Conservation (phyloP, 345 rosid species). For the Lepidium sativum region DNA sequence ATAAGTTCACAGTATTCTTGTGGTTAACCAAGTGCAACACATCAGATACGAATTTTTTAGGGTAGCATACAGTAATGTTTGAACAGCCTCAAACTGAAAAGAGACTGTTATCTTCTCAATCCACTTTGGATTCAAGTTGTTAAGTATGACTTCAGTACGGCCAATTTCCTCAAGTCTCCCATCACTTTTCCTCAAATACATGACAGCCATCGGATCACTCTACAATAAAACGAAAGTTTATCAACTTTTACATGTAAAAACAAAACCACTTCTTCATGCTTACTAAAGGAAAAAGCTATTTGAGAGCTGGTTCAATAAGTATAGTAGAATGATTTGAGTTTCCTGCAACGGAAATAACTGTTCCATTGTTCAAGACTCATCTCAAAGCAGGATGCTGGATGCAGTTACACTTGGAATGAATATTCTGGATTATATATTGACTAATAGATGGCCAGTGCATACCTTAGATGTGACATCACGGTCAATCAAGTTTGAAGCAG, state of each 20-base stretch:
- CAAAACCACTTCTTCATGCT: background rate
- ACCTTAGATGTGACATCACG: slow-evolving; percentile 81
- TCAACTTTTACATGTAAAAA: background rate
- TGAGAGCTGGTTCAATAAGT: background rate
- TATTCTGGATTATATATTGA: background rate
- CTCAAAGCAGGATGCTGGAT: background rate
- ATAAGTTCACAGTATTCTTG: background rate
- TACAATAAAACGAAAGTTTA: slow-evolving; percentile 20
- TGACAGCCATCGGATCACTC: slow-evolving; percentile 88
- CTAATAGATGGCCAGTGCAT: background rate
- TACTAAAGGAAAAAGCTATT: background rate
- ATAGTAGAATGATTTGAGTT: background rate
- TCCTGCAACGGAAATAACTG: background rate
- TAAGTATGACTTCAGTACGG: slow-evolving; percentile 74
- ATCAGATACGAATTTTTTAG: background rate
- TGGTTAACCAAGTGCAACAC: background rate
- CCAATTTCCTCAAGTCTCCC: slow-evolving; percentile 77
- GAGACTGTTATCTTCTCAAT: slow-evolving; percentile 54
- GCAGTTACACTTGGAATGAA: background rate
- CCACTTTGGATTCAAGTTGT: slow-evolving; percentile 70
- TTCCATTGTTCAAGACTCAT: background rate
- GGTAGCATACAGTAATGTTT: slow-evolving; percentile 54
- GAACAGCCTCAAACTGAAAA: slow-evolving; percentile 77
- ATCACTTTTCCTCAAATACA: slow-evolving; percentile 46
- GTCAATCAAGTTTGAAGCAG: slow-evolving; percentile 63